phyloP scores from a whole-genome alignment of 148 eudicot genomes.

The Rhododendron ferrugineum region DNA sequence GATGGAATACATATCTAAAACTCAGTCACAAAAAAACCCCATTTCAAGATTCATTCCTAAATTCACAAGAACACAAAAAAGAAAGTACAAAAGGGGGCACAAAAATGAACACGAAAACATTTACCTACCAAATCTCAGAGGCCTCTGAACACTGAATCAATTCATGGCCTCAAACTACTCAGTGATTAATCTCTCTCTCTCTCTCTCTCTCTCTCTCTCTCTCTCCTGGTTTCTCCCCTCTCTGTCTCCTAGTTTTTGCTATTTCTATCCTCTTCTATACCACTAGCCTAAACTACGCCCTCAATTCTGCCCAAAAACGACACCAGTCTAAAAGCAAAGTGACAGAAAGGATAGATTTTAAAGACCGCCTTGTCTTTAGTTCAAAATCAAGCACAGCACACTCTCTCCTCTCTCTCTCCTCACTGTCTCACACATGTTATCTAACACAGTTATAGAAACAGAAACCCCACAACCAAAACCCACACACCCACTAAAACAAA shows the following conservation, averaged over 20 bases:
- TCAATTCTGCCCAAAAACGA: slow-evolving; percentile 24
- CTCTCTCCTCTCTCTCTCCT: neutral
- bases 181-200: slow-evolving; percentile 19
- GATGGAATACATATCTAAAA: neutral
- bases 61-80: neutral
- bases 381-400: slow-evolving; percentile 13
- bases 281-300: slow-evolving; percentile 6
- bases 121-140: slow-evolving; percentile 20
- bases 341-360: slow-evolving; percentile 23
- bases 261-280: slow-evolving; percentile 5
- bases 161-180: slow-evolving; percentile 7
- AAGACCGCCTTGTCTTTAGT: slow-evolving; percentile 27
- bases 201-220: slow-evolving; percentile 6
- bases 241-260: slow-evolving; percentile 8
- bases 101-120: neutral
- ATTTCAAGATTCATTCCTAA: neutral
- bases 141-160: slow-evolving; percentile 14
- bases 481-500: neutral
- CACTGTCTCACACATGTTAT: neutral
- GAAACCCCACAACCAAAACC: neutral
- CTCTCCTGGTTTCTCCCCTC: neutral
- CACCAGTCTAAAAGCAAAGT: slow-evolving; percentile 12
- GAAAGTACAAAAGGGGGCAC: neutral
- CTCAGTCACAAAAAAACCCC: neutral
- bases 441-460: neutral